These are phyloP conservation scores for Globisporangium splendens DNA, from an alignment of 352 stramenopile genomes.

Conservation along the genomic window DNA sequence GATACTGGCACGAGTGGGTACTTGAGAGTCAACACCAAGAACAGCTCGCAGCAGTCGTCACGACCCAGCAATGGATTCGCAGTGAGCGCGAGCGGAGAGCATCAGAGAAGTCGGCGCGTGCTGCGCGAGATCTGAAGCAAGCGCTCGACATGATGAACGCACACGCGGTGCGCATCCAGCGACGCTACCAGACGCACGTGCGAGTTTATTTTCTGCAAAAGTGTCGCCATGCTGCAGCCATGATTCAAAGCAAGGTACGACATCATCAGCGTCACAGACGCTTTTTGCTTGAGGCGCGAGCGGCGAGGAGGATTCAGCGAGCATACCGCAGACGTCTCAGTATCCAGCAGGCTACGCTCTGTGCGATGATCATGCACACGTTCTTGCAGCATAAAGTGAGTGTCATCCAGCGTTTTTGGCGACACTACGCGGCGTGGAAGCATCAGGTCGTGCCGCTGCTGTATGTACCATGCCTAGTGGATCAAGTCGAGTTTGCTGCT, in stretches of 20 bases:
- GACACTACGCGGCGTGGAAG: constrained; percentile 26
- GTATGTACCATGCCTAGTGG: constrained; percentile 25
- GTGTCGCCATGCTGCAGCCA: constrained; percentile 13
- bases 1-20: constrained; percentile 18
- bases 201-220: background rate
- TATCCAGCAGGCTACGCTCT: background rate
- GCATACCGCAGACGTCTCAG: constrained; percentile 6
- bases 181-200: constrained; percentile 18
- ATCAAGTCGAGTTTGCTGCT: constrained; percentile 40
- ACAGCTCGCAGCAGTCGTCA: constrained; percentile 27
- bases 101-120: background rate
- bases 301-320: constrained; percentile 18
- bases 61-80: constrained; percentile 23
- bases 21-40: constrained; percentile 22
- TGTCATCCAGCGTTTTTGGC: constrained; percentile 32
- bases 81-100: constrained; percentile 1
- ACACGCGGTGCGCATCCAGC: constrained; percentile 37
- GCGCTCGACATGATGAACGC: constrained; percentile 15
- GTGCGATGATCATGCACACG: background rate
- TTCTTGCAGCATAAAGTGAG: constrained; percentile 16
- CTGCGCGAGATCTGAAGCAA: constrained; percentile 13
- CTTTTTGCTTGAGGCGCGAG: background rate
- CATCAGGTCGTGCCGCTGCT: constrained; percentile 17
- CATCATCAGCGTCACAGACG: constrained; percentile 1
- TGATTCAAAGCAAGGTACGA: constrained; percentile 27